Evolutionary conservation across 352 stramenopile genomes (phyloP).

Genomic region (Pythium volutum): DNA sequence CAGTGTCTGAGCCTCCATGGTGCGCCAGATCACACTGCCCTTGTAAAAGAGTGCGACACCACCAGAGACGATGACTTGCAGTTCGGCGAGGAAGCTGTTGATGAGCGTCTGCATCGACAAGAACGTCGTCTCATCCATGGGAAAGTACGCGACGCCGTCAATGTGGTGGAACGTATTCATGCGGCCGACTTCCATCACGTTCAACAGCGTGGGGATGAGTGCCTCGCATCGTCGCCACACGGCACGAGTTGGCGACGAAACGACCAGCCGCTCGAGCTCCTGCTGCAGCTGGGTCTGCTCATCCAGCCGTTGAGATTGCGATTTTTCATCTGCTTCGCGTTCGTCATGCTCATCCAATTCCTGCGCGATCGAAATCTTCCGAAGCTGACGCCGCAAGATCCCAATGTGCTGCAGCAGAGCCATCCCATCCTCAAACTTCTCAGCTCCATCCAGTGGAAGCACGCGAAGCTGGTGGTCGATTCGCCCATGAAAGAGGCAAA

Average conservation of each 20-base stretch:
- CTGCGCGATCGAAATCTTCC: constrained; percentile 39
- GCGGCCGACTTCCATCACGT: constrained; percentile 29
- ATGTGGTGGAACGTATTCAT: constrained; percentile 42
- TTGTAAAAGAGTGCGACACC: constrained; percentile 45
- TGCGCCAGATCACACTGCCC: constrained; percentile 54
- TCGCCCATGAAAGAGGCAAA: constrained; percentile 52
- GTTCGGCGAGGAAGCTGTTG: constrained; percentile 34
- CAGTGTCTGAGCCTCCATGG: constrained; percentile 32
- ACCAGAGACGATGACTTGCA: constrained; percentile 10
- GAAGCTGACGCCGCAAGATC: constrained; percentile 33
- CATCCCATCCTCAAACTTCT: constrained; percentile 41
- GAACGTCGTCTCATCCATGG: constrained; percentile 47
- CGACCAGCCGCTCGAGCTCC: constrained; percentile 30
- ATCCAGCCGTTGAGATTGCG: not conserved
- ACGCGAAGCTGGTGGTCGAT: constrained; percentile 37
- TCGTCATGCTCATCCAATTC: constrained; percentile 23
- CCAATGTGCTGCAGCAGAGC: constrained; percentile 43
- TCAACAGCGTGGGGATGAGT: constrained; percentile 49
- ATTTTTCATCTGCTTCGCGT: constrained; percentile 2
- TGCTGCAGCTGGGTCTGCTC: constrained; percentile 14
- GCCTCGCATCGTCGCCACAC: constrained; percentile 30
- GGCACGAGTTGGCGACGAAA: constrained; percentile 28
- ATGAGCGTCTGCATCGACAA: constrained; percentile 53
- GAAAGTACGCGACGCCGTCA: constrained; percentile 42
- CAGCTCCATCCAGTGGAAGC: not conserved